Evolutionary conservation across 139 green algal genomes (phyloP), one percentile per base, ranked within the genome.

Genomic region (Picochlorum sp.): DNA sequence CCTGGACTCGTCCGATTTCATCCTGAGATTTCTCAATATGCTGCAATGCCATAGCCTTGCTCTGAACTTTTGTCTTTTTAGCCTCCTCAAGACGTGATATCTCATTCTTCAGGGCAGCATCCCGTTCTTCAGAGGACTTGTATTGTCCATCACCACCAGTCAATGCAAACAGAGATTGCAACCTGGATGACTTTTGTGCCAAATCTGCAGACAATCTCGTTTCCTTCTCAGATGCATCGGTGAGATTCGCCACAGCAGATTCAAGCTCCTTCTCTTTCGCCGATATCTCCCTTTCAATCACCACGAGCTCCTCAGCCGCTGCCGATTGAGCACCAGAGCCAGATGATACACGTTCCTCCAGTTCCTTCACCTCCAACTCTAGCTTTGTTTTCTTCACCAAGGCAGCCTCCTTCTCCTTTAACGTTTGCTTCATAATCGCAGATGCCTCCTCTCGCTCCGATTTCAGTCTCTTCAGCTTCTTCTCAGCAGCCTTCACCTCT

Each of bases 361-460:
- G 49, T n/a, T 91, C 87, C 13, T 71, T 72, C 13, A 96, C 75
- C 32, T 96, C 88, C 30, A 90, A 62, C 44, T 91, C 84, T 15
- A 74, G 62, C 37, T 70, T 65, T 11, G 86, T 73, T 11, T 72
- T 62, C 26, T 64, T 52, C n/a, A 65, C 44, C 52, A 91, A 63
- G 6, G 75, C 71, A 32, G 45, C 70, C 32, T 69, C 58, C 34
- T 75, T 64, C 44, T 87, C 69, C 49, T 69, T 52, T 3, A 60
- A 57, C 21, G 30, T 24, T 23, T 61, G 56, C 34, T 69, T 44
- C 7, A 34, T 49, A 49, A 67, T 64, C 20, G 34, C 21, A 52
- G 67, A 26, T 44, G 70, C 56, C 26, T 56, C 20, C 24, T 67
- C 64, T 28, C 65, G 67, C 56, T 69, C 62, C 6, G 37, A 56